Conservation (phyloP, 768 basidiomycete genomes). For the Auriscalpium vulgare region DNA sequence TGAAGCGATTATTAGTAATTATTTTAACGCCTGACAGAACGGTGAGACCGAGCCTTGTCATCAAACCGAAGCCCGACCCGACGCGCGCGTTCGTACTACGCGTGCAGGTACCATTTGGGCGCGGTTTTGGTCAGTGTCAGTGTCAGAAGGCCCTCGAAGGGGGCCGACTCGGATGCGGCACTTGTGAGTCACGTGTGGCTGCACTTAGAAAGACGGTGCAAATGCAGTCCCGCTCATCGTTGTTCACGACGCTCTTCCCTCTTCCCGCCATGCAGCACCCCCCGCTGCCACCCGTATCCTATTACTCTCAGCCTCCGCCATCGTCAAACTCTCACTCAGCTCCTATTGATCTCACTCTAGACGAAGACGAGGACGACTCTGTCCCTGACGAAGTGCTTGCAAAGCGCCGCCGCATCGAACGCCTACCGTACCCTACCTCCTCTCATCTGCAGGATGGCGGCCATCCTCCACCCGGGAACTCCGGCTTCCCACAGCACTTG, state of each 20-base stretch:
- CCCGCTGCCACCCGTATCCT: not conserved
- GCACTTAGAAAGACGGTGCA: not conserved
- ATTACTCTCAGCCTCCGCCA: constrained; percentile 2
- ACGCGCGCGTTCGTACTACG: no score
- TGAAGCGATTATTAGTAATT: no score
- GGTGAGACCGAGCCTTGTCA: no score
- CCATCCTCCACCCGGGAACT: no score
- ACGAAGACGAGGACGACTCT: constrained; percentile 49
- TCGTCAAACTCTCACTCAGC: constrained; percentile 36
- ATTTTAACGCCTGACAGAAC: no score
- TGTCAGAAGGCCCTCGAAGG: not conserved
- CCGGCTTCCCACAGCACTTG: no score
- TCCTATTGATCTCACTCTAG: constrained; percentile 65
- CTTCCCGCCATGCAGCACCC: constrained; percentile 3
- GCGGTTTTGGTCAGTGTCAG: no score
- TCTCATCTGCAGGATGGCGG: no score
- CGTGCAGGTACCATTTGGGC: no score
- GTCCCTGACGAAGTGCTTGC: constrained; percentile 19
- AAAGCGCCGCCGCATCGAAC: constrained; percentile 9
- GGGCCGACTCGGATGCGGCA: not conserved
- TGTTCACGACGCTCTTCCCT: not conserved
- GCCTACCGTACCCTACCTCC: not conserved
- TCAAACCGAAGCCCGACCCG: no score
- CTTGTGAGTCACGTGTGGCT: not conserved
- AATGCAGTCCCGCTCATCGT: not conserved